Evolutionary conservation across 495 filamentous ascomycete species (phyloP).

Genomic region (Penicillium mononematosum): DNA sequence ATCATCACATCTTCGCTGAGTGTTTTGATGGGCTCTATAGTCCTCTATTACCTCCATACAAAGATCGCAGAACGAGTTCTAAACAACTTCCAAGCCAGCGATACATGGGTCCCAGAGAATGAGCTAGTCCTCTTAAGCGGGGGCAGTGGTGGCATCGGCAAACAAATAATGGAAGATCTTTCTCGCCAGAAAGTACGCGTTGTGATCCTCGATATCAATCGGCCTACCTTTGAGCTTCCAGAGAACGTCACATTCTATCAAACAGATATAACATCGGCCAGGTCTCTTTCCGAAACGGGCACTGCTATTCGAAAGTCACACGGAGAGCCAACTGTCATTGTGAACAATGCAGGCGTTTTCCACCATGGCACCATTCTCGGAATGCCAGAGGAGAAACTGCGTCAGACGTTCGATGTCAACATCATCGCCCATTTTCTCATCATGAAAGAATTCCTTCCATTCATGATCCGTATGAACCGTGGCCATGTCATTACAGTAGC

Average conservation of each 20-base stretch:
- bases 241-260: not conserved
- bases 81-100: not conserved
- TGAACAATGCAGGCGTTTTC: conserved; percentile 54
- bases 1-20: not conserved
- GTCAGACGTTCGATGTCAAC: conserved; percentile 48
- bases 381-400: conserved; percentile 30
- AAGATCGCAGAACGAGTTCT: not conserved
- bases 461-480: conserved; percentile 51
- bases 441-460: conserved; percentile 51
- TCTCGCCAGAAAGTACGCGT: conserved; percentile 26
- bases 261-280: not conserved
- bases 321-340: conserved; percentile 42
- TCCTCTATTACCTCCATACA: not conserved
- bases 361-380: conserved; percentile 34
- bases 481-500: conserved; percentile 53
- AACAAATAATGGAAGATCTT: conserved; percentile 35
- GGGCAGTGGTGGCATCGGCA: conserved; percentile 49
- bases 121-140: conserved; percentile 52
- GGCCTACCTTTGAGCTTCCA: conserved; percentile 5
- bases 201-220: conserved; percentile 9
- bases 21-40: not conserved
- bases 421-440: conserved; percentile 46
- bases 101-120: not conserved
- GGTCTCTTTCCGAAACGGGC: not conserved
- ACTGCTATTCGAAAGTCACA: conserved; percentile 28